Conservation (phyloP, 106 monocot species). For the Dendrobium chrysotoxum region DNA sequence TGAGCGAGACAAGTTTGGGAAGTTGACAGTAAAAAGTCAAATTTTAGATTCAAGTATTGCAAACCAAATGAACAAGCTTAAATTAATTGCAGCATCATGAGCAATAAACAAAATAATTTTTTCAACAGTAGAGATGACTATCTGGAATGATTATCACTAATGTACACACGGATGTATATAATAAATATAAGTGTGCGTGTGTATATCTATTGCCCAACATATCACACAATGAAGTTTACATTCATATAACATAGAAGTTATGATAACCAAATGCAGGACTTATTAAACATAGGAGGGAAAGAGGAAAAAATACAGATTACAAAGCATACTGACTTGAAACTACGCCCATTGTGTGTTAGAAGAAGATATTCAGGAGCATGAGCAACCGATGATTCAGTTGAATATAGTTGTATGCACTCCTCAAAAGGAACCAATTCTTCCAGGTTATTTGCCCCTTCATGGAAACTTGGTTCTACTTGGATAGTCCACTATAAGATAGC, state of each 20-base stretch:
- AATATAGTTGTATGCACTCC: slow-evolving; percentile 72
- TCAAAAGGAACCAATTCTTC: slow-evolving; percentile 90
- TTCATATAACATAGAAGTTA: neutral
- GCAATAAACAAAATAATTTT: neutral
- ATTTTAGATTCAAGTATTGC: neutral
- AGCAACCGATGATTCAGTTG: slow-evolving; percentile 61
- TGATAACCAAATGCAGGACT: neutral
- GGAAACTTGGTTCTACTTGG: slow-evolving; percentile 78
- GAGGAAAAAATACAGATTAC: neutral
- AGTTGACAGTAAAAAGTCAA: neutral
- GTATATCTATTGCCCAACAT: neutral
- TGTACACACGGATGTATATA: neutral
- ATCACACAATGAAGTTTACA: neutral
- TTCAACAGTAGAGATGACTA: neutral
- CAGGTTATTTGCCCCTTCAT: slow-evolving; percentile 85
- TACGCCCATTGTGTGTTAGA: slow-evolving; percentile 86
- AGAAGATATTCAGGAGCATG: slow-evolving; percentile 71
- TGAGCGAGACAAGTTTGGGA: neutral
- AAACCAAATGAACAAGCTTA: neutral
- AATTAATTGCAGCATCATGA: neutral
- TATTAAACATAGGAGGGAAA: neutral
- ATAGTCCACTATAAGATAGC: slow-evolving; percentile 62
- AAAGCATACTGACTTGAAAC: slow-evolving; percentile 64
- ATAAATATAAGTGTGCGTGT: neutral
- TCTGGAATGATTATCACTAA: neutral